phyloP scores from a whole-genome alignment of 495 filamentous ascomycete species.

The Extremus antarcticus region DNA sequence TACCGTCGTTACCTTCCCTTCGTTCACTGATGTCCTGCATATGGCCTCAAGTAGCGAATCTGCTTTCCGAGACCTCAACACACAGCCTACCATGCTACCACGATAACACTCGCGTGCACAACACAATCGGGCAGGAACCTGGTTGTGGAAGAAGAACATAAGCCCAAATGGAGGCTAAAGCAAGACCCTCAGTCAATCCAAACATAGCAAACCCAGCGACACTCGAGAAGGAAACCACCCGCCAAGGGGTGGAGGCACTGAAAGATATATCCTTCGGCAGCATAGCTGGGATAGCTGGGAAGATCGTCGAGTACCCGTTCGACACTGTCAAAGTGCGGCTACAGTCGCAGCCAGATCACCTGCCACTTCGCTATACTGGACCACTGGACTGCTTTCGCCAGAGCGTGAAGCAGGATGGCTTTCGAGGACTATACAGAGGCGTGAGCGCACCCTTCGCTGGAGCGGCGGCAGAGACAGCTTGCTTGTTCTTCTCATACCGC shows the following conservation, averaged over 20 bases:
- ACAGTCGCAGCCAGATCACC: slow-evolving; percentile 71
- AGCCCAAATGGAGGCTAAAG: not conserved
- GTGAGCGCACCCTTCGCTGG: slow-evolving; percentile 85
- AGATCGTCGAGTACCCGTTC: slow-evolving; percentile 95
- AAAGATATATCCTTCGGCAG: slow-evolving; percentile 32
- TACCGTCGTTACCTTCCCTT: too few relatives aligned
- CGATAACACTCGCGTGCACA: slow-evolving; percentile 14
- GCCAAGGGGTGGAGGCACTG: slow-evolving; percentile 24
- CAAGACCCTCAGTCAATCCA: not conserved
- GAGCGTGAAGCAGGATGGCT: slow-evolving; percentile 61
- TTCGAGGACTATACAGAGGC: slow-evolving; percentile 77
- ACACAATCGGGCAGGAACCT: not conserved
- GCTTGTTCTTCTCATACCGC: slow-evolving; percentile 72
- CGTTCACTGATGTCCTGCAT: too few relatives aligned
- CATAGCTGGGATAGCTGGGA: slow-evolving; percentile 77
- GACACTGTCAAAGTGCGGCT: slow-evolving; percentile 91
- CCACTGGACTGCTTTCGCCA: slow-evolving; percentile 90
- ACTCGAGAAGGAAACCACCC: not conserved
- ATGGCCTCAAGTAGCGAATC: not conserved
- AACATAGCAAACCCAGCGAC: not conserved
- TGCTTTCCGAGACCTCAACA: not conserved
- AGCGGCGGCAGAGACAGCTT: slow-evolving; percentile 86
- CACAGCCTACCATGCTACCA: slow-evolving; percentile 17
- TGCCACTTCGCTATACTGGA: slow-evolving; percentile 72
- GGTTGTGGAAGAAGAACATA: not conserved